phyloP scores from a whole-genome alignment of 2,329 filamentous ascomycete species.

The Aaosphaeria arxii region DNA sequence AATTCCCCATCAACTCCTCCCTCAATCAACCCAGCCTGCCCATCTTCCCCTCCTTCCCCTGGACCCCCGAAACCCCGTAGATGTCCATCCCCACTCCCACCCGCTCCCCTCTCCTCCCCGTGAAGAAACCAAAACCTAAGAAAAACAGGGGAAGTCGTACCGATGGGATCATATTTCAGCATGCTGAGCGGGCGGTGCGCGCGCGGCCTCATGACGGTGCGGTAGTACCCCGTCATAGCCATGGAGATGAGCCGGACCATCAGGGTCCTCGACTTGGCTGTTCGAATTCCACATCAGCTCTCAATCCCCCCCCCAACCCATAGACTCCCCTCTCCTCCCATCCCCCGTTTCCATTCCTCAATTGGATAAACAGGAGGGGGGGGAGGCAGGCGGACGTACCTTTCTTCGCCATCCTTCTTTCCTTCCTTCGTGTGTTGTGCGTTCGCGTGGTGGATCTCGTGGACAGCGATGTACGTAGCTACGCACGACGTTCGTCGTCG shows the following conservation, averaged over 20 bases:
- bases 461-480: no score
- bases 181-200: conserved; percentile 83
- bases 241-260: conserved; percentile 94
- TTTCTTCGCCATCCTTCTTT: no score
- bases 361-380: no score
- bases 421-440: no score
- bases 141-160: conserved; percentile 50
- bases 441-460: no score
- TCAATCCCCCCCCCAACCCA: no score
- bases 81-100: not conserved
- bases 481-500: no score
- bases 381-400: no score
- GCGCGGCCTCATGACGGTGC: conserved; percentile 81
- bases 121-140: not conserved
- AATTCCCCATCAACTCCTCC: not conserved
- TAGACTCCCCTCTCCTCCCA: no score
- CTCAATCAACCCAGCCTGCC: not conserved
- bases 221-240: conserved; percentile 98
- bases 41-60: not conserved
- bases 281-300: not conserved
- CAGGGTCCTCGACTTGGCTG: conserved; percentile 88
- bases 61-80: not conserved
- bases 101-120: no score
- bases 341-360: no score
- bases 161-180: conserved; percentile 97